Conservation (phyloP, 2,329 filamentous ascomycete genomes). For the Nakataea oryzae region DNA sequence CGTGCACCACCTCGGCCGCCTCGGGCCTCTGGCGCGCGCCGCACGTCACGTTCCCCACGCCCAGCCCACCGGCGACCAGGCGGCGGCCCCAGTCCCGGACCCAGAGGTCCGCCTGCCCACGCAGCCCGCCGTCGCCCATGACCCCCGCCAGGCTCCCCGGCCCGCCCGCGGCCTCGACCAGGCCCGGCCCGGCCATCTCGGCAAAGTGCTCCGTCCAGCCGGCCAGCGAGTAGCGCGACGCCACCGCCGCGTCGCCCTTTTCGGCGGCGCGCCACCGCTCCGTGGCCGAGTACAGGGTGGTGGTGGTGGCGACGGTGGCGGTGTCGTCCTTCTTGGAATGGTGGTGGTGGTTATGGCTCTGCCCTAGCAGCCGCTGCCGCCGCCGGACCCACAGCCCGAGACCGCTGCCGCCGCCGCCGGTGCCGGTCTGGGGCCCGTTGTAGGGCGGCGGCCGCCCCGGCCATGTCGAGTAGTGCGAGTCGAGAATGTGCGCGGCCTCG, state of each 20-base stretch:
- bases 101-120: not conserved
- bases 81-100: not conserved
- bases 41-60: not conserved
- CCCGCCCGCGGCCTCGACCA: conserved; percentile 1
- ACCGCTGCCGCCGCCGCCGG: not conserved
- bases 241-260: not conserved
- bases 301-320: not conserved
- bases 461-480: not conserved
- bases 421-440: not conserved
- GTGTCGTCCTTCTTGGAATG: too few relatives aligned
- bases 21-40: not conserved
- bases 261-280: not conserved
- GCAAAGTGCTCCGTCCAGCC: conserved; percentile 4
- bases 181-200: not conserved
- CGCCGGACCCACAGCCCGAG: not conserved
- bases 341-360: too few relatives aligned
- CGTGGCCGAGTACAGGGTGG: not conserved
- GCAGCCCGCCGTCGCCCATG: not conserved
- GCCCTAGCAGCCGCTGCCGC: too few relatives aligned
- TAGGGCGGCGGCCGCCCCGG: not conserved
- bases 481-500: conserved; percentile 3
- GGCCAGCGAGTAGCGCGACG: not conserved
- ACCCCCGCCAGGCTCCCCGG: not conserved
- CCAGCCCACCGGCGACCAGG: not conserved
- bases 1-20: not conserved